Conservation (phyloP, 1,284 basidiomycete species). For the Volvariella surrecta region DNA sequence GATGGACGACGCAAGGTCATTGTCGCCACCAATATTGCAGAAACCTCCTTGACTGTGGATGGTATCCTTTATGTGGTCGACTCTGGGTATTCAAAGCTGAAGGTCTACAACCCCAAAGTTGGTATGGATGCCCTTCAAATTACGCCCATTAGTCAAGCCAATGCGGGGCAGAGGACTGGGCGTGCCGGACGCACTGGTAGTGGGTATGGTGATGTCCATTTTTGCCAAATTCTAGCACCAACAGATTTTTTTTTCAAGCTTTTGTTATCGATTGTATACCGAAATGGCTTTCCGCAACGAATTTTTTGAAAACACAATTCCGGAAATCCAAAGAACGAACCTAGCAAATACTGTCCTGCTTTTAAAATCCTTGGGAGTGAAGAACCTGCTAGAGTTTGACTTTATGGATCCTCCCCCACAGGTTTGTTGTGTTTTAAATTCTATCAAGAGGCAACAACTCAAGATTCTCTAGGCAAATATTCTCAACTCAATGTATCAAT, state of each 20-base stretch:
- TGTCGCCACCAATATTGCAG: conserved; percentile 98
- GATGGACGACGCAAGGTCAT: conserved; percentile 96
- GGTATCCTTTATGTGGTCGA: conserved; percentile 98
- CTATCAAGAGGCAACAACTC: conserved; percentile 28
- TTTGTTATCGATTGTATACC: conserved; percentile 87
- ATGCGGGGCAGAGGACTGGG: conserved; percentile 92
- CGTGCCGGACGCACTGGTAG: conserved; percentile 94
- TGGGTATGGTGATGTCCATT: conserved; percentile 41
- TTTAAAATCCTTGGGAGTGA: conserved; percentile 93
- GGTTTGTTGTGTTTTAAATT: conserved; percentile 53
- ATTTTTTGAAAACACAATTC: conserved; percentile 89
- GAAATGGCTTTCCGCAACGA: conserved; percentile 89
- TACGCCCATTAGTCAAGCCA: conserved; percentile 97
- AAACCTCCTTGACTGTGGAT: conserved; percentile 98
- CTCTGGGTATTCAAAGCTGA: conserved; percentile 93
- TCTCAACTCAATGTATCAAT: conserved; percentile 97
- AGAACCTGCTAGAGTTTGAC: conserved; percentile 96
- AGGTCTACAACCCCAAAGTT: conserved; percentile 98
- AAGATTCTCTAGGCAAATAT: conserved; percentile 66
- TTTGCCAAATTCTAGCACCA: conserved; percentile 7
- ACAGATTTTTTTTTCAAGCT: conserved; percentile 31
- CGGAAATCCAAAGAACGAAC: conserved; percentile 98
- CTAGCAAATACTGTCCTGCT: conserved; percentile 93
- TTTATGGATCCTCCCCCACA: conserved; percentile 99
- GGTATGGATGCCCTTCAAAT: conserved; percentile 99